Base-by-base conservation (phyloP, 2,329 filamentous ascomycete genomes). In the Thielaviopsis ethacetica region DNA sequence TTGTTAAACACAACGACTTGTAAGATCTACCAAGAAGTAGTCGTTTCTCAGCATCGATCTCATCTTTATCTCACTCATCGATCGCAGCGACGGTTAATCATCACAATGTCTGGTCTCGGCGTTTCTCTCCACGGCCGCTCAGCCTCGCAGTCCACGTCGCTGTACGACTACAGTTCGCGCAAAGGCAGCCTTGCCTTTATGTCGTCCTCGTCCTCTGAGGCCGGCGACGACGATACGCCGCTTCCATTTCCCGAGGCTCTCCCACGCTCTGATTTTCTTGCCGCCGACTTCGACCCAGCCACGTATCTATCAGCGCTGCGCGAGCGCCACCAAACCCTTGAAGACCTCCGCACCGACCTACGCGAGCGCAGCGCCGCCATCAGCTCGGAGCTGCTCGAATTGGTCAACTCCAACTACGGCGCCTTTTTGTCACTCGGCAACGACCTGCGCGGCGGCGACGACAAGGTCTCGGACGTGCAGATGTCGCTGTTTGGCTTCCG, bases 401-500 rank as follows among this genome's bases (percentile, higher is more conserved):
- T 98, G 7, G 93, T 98, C 64, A 98, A 98, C 68, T 81, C 85
- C 56, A 95, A 98, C 71, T 97, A 98, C 69, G 85, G 89, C 54
- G 86, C 91, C 60, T 98, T 98, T 65, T 72, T 98, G 4, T 84
- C 84, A 0, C 73, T 98, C 0, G 94, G 93, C 0, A 82, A 80
- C 53, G 87, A 89, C 65, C 73, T 98, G 51, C 81, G 82, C 58
- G 91, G 91, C 2, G 94, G 94, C 7, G 91, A 95, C 67, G 91
- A 96, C 66, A 87, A 85, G 68, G 85, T 96, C 0, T 91, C 95
- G 68, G 89, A 94, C 67, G 85, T 97, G 34, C 80, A 88, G 51
- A 86, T 98, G 0, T 89, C 90, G 0, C 72, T 98, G 59, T 70
- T 97, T 62, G 89, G 89, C 0, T 96, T 98, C 66, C 78, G 84